Evolutionary conservation across 768 basidiomycete genomes (phyloP).

Genomic region (Amanita molliuscula): DNA sequence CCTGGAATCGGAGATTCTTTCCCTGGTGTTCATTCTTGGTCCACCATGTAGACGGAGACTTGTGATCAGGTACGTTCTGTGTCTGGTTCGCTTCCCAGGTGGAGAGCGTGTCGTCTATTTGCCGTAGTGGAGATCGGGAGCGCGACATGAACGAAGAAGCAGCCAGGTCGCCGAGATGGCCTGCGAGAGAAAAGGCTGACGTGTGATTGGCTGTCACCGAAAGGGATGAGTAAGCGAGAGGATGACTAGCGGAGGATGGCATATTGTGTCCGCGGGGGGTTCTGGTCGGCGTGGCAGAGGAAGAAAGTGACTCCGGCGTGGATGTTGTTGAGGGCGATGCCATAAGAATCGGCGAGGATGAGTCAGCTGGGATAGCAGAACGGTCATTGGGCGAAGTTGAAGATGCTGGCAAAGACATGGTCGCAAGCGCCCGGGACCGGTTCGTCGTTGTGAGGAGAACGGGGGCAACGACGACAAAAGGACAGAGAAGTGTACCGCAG

Average conservation of each 20-base stretch:
- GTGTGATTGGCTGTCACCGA: background rate
- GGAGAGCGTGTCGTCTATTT: slow-evolving; percentile 5
- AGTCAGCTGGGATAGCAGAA: slow-evolving; percentile 10
- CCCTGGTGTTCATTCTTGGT: slow-evolving; percentile 19
- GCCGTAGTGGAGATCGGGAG: slow-evolving; percentile 1
- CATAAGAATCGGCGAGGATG: slow-evolving; percentile 4
- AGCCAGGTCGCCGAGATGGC: background rate
- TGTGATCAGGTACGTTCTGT: slow-evolving; percentile 2
- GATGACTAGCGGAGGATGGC: background rate
- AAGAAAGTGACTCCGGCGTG: background rate
- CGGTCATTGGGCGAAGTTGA: background rate
- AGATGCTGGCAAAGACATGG: background rate
- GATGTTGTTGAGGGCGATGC: slow-evolving; percentile 6
- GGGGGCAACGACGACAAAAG: slow-evolving; percentile 5
- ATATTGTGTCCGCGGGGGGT: background rate
- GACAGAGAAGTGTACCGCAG: background rate
- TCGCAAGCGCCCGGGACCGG: background rate
- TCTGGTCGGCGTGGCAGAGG: background rate
- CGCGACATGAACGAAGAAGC: background rate
- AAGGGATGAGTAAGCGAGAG: background rate
- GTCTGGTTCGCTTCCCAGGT: background rate
- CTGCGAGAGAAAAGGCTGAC: background rate
- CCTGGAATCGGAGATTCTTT: slow-evolving; percentile 24
- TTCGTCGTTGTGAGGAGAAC: slow-evolving; percentile 3
- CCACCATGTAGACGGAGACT: slow-evolving; percentile 17